Percentiles rank a stretch among this genome's conserved stretches.
phyloP scores from a whole-genome alignment of 1,284 basidiomycete genomes.

The Crucibulum parvulum region DNA sequence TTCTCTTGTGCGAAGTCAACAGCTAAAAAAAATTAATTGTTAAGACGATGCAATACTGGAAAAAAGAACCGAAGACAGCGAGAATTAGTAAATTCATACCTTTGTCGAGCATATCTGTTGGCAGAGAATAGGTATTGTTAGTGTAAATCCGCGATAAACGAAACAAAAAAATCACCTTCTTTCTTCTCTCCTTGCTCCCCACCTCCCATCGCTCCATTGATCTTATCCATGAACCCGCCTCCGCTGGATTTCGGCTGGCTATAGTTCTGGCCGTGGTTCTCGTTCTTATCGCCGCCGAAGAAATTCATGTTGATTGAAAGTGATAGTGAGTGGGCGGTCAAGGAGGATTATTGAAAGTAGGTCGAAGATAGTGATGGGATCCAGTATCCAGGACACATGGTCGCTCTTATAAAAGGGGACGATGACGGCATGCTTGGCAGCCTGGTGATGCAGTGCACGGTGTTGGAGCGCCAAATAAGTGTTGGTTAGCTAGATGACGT shows the following conservation, averaged over 20 bases:
- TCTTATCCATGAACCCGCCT: conserved; percentile 16
- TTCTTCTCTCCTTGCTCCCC: conserved; percentile 20
- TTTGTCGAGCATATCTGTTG: neutral
- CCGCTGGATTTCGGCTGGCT: neutral
- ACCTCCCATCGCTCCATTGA: conserved; percentile 19
- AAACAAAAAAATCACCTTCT: conserved; percentile 14
- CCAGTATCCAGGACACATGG: too few species aligned
- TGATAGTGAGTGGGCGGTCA: too few species aligned
- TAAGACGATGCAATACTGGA: neutral
- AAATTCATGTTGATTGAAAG: neutral
- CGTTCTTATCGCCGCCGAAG: neutral
- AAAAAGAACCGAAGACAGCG: neutral
- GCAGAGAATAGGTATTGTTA: neutral
- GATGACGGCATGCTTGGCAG: too few species aligned
- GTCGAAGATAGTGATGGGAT: too few species aligned
- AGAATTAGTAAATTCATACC: neutral
- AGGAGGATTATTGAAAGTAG: too few species aligned
- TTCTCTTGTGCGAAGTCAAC: conserved; percentile 33
- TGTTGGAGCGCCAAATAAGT: too few species aligned
- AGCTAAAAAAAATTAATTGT: conserved; percentile 14
- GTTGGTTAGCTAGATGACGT: too few species aligned
- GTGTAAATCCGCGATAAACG: neutral
- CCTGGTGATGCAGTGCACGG: too few species aligned
- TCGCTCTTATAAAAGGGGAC: too few species aligned
- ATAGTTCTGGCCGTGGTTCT: neutral